Evolutionary conservation across 805 yeast genomes (phyloP).

Genomic region (Ogataea ganodermae): DNA sequence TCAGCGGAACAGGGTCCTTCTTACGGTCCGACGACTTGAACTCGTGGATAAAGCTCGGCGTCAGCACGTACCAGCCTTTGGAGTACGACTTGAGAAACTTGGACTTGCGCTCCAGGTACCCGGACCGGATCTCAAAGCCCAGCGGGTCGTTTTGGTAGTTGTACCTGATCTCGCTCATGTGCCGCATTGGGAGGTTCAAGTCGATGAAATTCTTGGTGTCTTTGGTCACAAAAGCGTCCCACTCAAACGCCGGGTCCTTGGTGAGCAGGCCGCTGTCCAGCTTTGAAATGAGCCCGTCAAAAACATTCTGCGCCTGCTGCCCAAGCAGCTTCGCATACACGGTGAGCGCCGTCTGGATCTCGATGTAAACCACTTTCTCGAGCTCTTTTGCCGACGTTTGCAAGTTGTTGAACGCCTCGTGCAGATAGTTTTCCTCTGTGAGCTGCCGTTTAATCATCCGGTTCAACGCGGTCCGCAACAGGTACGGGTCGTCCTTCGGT

Average conservation of each 20-base stretch:
- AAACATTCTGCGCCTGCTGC: conserved; percentile 70
- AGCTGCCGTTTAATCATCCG: conserved; percentile 76
- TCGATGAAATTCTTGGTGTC: conserved; percentile 68
- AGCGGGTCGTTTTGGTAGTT: conserved; percentile 70
- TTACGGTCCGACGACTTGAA: conserved; percentile 81
- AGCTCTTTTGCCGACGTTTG: conserved; percentile 87
- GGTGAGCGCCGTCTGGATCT: conserved; percentile 79
- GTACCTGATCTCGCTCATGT: conserved; percentile 60
- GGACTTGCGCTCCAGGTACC: conserved; percentile 84
- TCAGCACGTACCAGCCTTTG: conserved; percentile 86
- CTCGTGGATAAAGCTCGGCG: conserved; percentile 88
- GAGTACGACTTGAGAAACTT: conserved; percentile 91
- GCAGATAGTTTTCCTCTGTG: conserved; percentile 79
- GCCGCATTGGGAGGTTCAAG: conserved; percentile 61
- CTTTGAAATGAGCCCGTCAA: conserved; percentile 64
- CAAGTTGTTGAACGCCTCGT: conserved; percentile 84
- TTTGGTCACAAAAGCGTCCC: conserved; percentile 79
- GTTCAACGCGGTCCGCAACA: conserved; percentile 71
- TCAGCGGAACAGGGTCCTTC: conserved; percentile 77
- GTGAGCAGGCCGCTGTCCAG: conserved; percentile 70
- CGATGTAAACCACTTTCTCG: conserved; percentile 84
- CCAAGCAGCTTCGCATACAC: conserved; percentile 71
- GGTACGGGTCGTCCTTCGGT: conserved; percentile 76
- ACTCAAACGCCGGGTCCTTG: conserved; percentile 79
- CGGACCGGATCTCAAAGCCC: conserved; percentile 69